Evolutionary conservation across 139 green algal species (phyloP).

Genomic region (Limnomonas spitsbergensis): DNA sequence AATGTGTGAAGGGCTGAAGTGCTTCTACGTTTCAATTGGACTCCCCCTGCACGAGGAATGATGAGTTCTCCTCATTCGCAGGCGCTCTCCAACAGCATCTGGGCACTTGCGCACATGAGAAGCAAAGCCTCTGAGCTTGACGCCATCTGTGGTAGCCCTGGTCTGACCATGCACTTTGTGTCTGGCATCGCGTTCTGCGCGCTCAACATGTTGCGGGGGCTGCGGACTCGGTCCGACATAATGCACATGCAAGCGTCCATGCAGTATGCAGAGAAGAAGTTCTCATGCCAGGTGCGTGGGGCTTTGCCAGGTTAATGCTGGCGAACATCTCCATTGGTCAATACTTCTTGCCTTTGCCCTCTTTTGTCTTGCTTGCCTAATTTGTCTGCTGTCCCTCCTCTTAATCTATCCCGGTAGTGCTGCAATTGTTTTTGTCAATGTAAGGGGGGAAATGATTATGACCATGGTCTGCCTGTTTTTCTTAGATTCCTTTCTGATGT

Average conservation of each 20-base stretch:
- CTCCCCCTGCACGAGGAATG: too few species aligned
- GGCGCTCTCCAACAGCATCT: constrained; percentile 59
- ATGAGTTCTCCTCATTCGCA: too few species aligned
- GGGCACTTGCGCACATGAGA: constrained; percentile 54
- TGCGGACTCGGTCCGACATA: constrained; percentile 23
- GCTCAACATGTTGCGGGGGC: constrained; percentile 1
- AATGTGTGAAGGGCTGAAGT: too few species aligned
- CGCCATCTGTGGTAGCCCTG: constrained; percentile 17
- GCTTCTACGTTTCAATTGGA: too few species aligned
- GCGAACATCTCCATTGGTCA: too few species aligned
- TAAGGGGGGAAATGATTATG: too few species aligned
- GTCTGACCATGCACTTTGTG: constrained; percentile 36
- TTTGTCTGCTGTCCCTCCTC: too few species aligned
- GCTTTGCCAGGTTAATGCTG: background rate
- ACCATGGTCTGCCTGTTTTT: too few species aligned
- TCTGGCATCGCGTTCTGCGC: constrained; percentile 32
- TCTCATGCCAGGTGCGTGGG: constrained; percentile 41
- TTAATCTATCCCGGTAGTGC: too few species aligned
- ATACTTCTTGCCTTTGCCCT: too few species aligned
- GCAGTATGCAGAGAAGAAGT: constrained; percentile 36
- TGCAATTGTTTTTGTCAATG: too few species aligned
- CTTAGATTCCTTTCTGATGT: background rate
- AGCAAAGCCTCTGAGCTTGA: constrained; percentile 44
- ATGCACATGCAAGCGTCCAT: constrained; percentile 29
- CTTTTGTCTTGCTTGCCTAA: too few species aligned